Base-by-base conservation (phyloP, 2,329 filamentous ascomycete species). In the Dothidotthia symphoricarpi region DNA sequence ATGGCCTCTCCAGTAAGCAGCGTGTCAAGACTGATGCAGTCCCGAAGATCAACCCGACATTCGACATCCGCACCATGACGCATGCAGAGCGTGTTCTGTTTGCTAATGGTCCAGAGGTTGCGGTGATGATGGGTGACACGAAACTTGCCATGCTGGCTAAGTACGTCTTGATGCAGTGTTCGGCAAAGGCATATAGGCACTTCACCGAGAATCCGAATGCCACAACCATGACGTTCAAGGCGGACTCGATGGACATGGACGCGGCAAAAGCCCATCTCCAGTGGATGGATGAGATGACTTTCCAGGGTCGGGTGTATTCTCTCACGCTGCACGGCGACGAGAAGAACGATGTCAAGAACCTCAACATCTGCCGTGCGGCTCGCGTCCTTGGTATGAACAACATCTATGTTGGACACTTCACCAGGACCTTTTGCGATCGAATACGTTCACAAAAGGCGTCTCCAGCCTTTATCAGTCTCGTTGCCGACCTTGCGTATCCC, bases 321-420 rank as follows among this genome's bases (percentile, higher is more conserved):
- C 12, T 63, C 15, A 49, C 41, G 0, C 34, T 63, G 5, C 36
- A 53, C 34, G 37, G 33, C 3, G 39, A 47, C 1, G 35, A 47
- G 3, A 40, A 44, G 9, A 26, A 38, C 15, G 52, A 62, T 15
- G 28, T 37, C 9, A 45, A 53, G 33, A 60, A 64, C 17, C 24
- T 63, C 2, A 34, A 46, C 4, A 49, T 63, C 33, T 52, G 55
- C 19, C 54, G 43, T 10, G 55, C 54, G 3, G 43, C 57, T 3
- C 51, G 56, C 5, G 47, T 53, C 1, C 34, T 63, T 1, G 59
- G 58, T 5, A 31, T 63, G 3, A 52, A 57, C 31, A 55, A 52
- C 36, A 54, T 47, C n/a, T 64, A 64, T 17, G 42, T 64, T 1
- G 53, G 49, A 0, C 61, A 64, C 36, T 62, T 64, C 34, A 64